These are phyloP conservation scores for Berberis thunbergii DNA, from an alignment of 164 flowering plant genomes.

Conservation along the genomic window DNA sequence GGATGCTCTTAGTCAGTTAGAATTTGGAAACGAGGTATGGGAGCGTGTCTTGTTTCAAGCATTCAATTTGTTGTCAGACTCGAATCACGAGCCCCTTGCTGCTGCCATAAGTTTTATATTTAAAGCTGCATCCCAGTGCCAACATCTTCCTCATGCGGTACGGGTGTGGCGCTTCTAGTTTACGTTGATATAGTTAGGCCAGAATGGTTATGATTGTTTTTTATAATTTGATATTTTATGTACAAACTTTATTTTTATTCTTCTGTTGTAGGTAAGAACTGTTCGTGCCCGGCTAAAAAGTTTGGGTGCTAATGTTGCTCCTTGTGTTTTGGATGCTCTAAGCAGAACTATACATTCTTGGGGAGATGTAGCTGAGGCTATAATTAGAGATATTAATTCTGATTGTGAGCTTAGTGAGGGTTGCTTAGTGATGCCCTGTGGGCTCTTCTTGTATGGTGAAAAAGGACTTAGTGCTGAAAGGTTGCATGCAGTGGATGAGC, in stretches of 20 bases:
- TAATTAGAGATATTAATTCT: conserved; percentile 71
- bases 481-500: conserved; percentile 36
- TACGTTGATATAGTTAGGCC: neutral
- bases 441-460: conserved; percentile 46
- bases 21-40: conserved; percentile 86
- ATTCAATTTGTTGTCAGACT: conserved; percentile 51
- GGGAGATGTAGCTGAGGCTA: conserved; percentile 73
- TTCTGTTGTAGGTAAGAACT: conserved; percentile 59
- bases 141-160: conserved; percentile 92
- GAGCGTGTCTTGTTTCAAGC: conserved; percentile 65
- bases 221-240: neutral
- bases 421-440: conserved; percentile 29
- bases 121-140: conserved; percentile 85
- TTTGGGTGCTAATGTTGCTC: conserved; percentile 72
- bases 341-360: conserved; percentile 68
- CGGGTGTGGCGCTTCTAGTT: conserved; percentile 13
- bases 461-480: conserved; percentile 36
- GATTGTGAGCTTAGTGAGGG: conserved; percentile 44
- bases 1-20: conserved; percentile 82
- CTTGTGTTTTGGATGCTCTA: conserved; percentile 68
- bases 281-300: conserved; percentile 67
- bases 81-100: conserved; percentile 74
- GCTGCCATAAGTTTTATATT: conserved; percentile 72
- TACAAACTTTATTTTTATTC: conserved; percentile 7
- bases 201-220: neutral